A percentile compares a stretch with the other conserved stretches of the same genome.
These are phyloP conservation scores for Beauveria australis DNA, from an alignment of 2,329 filamentous ascomycete genomes.

Conservation along the genomic window DNA sequence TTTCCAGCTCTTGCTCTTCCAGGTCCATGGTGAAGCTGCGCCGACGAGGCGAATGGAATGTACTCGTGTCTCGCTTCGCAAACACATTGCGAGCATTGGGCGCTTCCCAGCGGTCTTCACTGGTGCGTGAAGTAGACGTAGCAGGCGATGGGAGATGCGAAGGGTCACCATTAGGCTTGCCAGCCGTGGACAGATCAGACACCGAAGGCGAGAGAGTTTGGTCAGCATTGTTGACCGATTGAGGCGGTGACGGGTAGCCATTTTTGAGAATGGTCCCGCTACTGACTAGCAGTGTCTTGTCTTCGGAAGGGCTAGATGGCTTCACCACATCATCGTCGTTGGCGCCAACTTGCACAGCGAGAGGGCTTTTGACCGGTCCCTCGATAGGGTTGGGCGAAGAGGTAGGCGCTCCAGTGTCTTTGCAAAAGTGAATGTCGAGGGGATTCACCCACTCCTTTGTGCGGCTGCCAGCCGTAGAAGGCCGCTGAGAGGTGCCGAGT, in stretches of 20 bases:
- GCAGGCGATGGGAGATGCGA: conserved; percentile 35
- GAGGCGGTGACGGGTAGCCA: conserved; percentile 30
- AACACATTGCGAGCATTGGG: conserved; percentile 39
- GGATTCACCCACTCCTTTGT: conserved; percentile 38
- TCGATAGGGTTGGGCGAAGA: conserved; percentile 18
- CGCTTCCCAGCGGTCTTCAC: conserved; percentile 29
- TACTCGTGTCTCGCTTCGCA: conserved; percentile 44
- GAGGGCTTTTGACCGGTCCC: conserved; percentile 26
- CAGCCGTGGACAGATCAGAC: conserved; percentile 4
- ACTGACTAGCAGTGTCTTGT: background rate
- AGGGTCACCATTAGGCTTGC: conserved; percentile 15
- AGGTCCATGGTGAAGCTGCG: conserved; percentile 42
- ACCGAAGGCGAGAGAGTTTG: conserved; percentile 11
- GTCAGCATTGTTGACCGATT: conserved; percentile 26
- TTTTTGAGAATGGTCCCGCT: conserved; percentile 11
- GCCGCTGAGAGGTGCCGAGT: conserved; percentile 25
- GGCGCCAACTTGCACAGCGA: conserved; percentile 29
- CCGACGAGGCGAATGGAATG: conserved; percentile 35
- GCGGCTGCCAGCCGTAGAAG: conserved; percentile 26
- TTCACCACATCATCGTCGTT: conserved; percentile 10
- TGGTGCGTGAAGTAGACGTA: conserved; percentile 29
- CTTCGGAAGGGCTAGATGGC: conserved; percentile 11
- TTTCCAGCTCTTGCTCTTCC: conserved; percentile 25
- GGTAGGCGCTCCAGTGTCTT: conserved; percentile 16
- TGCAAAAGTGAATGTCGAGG: conserved; percentile 38